Evolutionary conservation across 1,139 yeast species (phyloP).

Genomic region (Diutina neorugosa): DNA sequence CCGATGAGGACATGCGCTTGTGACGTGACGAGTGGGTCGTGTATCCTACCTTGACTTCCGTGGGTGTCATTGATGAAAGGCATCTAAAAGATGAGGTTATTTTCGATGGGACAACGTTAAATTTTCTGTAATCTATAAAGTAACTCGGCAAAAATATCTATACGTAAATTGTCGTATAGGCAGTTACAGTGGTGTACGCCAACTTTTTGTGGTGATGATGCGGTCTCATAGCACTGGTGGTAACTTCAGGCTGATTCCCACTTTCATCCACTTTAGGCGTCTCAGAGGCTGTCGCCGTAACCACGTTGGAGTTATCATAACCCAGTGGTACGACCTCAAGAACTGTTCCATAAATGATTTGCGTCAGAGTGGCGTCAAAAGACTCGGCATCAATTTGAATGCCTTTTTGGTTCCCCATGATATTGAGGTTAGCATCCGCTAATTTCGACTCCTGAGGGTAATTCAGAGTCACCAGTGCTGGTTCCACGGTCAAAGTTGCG

Average conservation of each 20-base stretch:
- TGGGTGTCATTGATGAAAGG: too few relatives aligned
- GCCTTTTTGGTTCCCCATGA: background rate
- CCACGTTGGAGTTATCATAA: background rate
- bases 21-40: too few relatives aligned
- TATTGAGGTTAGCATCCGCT: background rate
- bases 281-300: background rate
- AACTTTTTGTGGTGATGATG: background rate
- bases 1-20: too few relatives aligned
- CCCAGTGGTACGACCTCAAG: background rate
- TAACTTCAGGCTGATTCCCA: background rate
- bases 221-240: background rate
- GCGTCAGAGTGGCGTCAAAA: background rate
- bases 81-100: too few relatives aligned
- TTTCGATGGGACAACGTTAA: too few relatives aligned
- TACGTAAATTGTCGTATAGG: background rate
- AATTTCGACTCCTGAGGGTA: background rate
- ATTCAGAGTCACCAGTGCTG: background rate
- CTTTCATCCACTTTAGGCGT: background rate
- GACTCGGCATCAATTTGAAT: background rate
- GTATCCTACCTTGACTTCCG: too few relatives aligned
- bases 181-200: background rate
- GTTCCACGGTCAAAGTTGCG: background rate
- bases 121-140: too few relatives aligned
- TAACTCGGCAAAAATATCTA: background rate
- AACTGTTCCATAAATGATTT: background rate